Conservation (phyloP, 345 rosid genomes). For the Tarenaya hassleriana region DNA sequence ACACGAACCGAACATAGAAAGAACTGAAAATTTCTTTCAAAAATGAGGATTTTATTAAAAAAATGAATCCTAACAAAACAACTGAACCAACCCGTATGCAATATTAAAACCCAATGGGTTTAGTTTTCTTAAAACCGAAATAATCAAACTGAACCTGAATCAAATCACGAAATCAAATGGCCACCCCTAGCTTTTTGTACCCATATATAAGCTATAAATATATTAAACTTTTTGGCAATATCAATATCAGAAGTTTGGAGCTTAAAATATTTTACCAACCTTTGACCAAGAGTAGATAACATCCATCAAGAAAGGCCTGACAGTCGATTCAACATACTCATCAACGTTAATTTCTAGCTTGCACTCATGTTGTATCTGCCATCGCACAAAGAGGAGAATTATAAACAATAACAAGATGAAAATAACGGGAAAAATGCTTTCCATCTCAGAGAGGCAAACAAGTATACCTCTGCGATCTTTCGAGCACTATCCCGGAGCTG, state of each 20-base stretch:
- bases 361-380: constrained; percentile 95
- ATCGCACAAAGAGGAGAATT: constrained; percentile 12
- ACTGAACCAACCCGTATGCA: too few species aligned
- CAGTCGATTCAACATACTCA: constrained; percentile 94
- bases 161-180: too few species aligned
- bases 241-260: constrained; percentile 3
- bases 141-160: too few species aligned
- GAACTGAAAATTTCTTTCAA: too few species aligned
- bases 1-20: too few species aligned
- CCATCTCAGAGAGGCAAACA: constrained; percentile 8
- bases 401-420: background rate
- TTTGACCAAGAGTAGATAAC: constrained; percentile 95
- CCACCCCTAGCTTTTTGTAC: too few species aligned
- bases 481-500: constrained; percentile 97
- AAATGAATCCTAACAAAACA: too few species aligned
- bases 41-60: too few species aligned
- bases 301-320: constrained; percentile 89
- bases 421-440: constrained; percentile 1
- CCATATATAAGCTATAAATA: too few species aligned
- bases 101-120: too few species aligned
- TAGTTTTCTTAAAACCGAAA: too few species aligned
- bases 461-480: constrained; percentile 83
- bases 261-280: constrained; percentile 40
- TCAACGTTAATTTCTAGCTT: constrained; percentile 82
- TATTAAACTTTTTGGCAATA: background rate